Conservation (phyloP, 352 stramenopile species). For the Globisporangium abappressorium region DNA sequence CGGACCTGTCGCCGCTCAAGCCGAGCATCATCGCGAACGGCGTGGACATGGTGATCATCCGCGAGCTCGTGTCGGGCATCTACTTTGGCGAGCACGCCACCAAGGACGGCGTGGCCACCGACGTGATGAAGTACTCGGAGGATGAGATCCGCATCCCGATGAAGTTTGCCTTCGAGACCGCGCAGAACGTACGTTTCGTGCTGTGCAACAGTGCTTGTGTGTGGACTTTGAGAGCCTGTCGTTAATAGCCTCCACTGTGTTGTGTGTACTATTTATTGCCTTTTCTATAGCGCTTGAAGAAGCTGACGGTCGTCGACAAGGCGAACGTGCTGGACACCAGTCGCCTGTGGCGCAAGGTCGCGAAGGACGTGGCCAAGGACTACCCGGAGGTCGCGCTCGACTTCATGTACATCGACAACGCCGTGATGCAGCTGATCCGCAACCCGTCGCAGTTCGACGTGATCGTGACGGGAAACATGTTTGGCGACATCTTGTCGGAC, state of each 20-base stretch:
- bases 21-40: constrained; percentile 93
- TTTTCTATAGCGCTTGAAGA: constrained; percentile 87
- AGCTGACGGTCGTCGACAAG: constrained; percentile 98
- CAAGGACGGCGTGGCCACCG: constrained; percentile 61
- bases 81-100: constrained; percentile 96
- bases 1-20: constrained; percentile 97
- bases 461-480: constrained; percentile 99
- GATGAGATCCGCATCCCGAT: constrained; percentile 87
- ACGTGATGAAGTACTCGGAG: constrained; percentile 99
- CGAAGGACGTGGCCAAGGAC: constrained; percentile 87
- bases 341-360: constrained; percentile 89
- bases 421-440: constrained; percentile 98
- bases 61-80: constrained; percentile 98
- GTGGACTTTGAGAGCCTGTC: background rate
- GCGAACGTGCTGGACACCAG: constrained; percentile 98
- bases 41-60: constrained; percentile 98
- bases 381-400: constrained; percentile 94
- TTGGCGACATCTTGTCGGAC: constrained; percentile 98
- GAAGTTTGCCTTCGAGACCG: constrained; percentile 85
- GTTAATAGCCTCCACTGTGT: background rate
- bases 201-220: background rate
- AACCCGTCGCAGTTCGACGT: constrained; percentile 99
- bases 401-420: constrained; percentile 99
- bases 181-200: constrained; percentile 52
- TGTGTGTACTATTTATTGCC: background rate